Evolutionary conservation across 139 green algal species (phyloP).

Genomic region (Micractinium conductrix): DNA sequence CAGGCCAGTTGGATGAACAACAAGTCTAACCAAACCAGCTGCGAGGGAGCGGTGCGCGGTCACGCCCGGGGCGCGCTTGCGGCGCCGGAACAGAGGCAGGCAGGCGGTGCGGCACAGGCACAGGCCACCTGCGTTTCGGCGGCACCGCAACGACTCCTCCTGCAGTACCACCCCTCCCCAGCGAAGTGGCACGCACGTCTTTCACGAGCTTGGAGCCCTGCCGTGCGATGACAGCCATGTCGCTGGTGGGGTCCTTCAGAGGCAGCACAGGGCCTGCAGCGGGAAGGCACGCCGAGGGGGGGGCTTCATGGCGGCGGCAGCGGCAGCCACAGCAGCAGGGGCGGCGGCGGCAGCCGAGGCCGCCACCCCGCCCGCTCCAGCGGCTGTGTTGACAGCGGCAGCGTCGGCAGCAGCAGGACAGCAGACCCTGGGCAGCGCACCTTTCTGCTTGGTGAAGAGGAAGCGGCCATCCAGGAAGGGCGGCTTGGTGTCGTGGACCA

Average conservation of each 20-base stretch:
- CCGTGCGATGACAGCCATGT: conserved; percentile 96
- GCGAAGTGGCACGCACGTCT: no score
- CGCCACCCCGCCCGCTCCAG: background rate
- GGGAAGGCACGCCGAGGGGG: no score
- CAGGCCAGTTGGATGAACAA: background rate
- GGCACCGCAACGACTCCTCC: no score
- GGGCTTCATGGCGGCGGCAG: no score
- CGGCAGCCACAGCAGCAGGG: no score
- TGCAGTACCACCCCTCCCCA: no score
- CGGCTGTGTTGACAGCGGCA: background rate
- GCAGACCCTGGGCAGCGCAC: background rate
- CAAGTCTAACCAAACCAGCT: no score
- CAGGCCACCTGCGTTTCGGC: no score
- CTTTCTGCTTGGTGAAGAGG: conserved; percentile 86
- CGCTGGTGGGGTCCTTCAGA: conserved; percentile 92
- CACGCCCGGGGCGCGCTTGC: no score
- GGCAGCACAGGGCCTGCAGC: conserved; percentile 79
- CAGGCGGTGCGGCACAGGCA: no score
- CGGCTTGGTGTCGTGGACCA: conserved; percentile 97
- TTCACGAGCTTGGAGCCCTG: conserved; percentile 73
- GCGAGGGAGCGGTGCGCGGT: no score
- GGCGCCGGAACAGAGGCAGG: no score
- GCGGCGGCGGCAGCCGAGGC: background rate
- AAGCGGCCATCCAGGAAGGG: conserved; percentile 95
- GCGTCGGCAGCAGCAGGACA: background rate